phyloP scores from a whole-genome alignment of 176 grass and related monocot species.

The Lolium multiflorum region DNA sequence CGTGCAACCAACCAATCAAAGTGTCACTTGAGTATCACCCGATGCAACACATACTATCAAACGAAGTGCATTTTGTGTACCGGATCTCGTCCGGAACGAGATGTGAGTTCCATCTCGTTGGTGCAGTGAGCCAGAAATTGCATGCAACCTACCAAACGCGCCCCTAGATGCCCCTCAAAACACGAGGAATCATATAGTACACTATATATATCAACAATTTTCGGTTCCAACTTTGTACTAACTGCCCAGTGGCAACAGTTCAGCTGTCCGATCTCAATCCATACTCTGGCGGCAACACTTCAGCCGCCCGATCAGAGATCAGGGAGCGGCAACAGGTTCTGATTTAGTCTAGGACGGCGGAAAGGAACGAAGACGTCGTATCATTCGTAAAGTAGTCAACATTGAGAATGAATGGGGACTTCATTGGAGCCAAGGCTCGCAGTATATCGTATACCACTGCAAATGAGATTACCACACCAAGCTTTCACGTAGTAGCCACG shows the following conservation, averaged over 20 bases:
- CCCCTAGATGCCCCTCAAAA: neutral
- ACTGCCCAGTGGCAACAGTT: neutral
- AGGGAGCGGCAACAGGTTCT: neutral
- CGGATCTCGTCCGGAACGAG: too few species aligned
- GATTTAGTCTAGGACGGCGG: neutral
- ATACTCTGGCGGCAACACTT: neutral
- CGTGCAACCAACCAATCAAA: too few species aligned
- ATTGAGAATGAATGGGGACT: neutral
- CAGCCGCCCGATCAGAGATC: neutral
- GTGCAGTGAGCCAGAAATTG: too few species aligned
- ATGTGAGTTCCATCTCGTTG: too few species aligned
- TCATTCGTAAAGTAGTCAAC: neutral
- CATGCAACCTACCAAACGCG: too few species aligned
- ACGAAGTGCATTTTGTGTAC: too few species aligned
- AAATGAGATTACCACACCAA: neutral
- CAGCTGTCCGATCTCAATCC: neutral
- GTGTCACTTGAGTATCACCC: too few species aligned
- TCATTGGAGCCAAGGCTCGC: neutral
- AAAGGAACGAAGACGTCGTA: neutral
- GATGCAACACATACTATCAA: too few species aligned
- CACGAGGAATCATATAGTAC: neutral
- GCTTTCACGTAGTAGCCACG: slow-evolving; percentile 3
- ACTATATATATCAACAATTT: neutral
- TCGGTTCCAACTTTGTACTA: neutral
- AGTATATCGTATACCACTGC: neutral